phyloP scores from a whole-genome alignment of 1,284 basidiomycete species.

The Mycena citricolor region DNA sequence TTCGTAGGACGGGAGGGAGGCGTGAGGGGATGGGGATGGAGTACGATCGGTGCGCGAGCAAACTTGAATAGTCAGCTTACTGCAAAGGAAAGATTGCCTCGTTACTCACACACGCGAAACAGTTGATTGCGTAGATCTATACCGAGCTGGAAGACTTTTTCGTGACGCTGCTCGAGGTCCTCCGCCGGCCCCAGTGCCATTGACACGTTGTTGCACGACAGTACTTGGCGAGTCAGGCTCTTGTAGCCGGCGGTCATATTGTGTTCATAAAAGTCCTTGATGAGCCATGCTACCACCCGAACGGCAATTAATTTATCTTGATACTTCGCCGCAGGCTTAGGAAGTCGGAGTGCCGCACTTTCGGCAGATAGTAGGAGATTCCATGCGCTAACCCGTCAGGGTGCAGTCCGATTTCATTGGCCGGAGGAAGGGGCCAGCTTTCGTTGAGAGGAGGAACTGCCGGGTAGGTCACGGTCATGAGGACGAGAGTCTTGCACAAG shows the following conservation, averaged over 20 bases:
- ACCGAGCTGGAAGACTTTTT: conserved; percentile 3
- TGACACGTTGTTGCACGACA: conserved; percentile 1
- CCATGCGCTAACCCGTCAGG: conserved; percentile 1
- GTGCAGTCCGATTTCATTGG: conserved; percentile 1
- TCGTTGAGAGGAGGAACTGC: background rate
- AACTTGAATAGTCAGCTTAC: conserved; percentile 1
- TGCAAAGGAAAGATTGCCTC: background rate
- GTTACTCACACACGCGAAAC: conserved; percentile 4
- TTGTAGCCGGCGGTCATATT: background rate
- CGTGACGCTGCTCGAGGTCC: background rate
- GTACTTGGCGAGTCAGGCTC: background rate
- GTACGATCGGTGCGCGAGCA: conserved; percentile 4
- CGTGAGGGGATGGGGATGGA: background rate
- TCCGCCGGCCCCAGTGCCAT: no score
- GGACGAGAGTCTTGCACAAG: no score
- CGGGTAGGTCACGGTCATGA: background rate
- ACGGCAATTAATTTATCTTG: conserved; percentile 7
- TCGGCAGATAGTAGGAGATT: conserved; percentile 7
- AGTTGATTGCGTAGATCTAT: conserved; percentile 3
- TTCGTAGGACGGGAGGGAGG: conserved; percentile 2
- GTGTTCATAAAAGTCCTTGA: conserved; percentile 7
- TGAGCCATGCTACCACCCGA: conserved; percentile 4
- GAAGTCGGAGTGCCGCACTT: conserved; percentile 1
- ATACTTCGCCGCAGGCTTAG: conserved; percentile 1
- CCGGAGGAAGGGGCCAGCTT: conserved; percentile 7